Base-by-base conservation (phyloP, 2,329 filamentous ascomycete species). In the Hypoxylon sp. region DNA sequence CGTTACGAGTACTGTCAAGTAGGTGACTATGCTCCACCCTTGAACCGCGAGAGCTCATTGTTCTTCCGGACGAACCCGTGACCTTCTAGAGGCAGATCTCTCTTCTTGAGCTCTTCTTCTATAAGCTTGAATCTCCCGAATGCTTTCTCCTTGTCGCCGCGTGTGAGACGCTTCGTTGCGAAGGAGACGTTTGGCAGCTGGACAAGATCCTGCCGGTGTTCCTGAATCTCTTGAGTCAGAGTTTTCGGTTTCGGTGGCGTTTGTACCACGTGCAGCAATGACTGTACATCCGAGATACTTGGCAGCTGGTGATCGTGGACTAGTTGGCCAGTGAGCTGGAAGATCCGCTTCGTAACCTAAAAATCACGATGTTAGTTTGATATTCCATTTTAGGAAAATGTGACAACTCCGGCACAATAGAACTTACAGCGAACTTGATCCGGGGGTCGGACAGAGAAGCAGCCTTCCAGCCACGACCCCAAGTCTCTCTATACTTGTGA, bases 81-180 rank as follows among this genome's bases (percentile, higher is more conserved):
- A 2, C 88, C 88, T 2, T 82, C 83, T 14, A 89, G 81, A 6
- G 90, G 88, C 72, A 95, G 78, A 14, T 86, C 86, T 62, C 90
- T 84, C 77, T 87, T 85, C 75, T 81, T 81, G 70, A 95, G 83
- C 80, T 93, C 91, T 75, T 90, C 83, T 79, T 92, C 87, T 75
- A 95, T 93, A 55, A 94, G 80, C 88, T 96, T 96, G 88, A 91
- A 92, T 75, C 92, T 85, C 30, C 94, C 94, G 46, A 92, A 78
- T 54, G 88, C 85, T 74, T 87, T 89, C 80, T 95, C 92, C 78
- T 89, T 89, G 78, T 95, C 88, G 35, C 92, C 89, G 8, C 89
- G 87, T 6, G 90, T 94, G 66, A 93, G 83, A 74, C 90, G 90
- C 72, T 86, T 86, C 27, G 81, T 78, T 73, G 88, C 87, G 22